phyloP scores from a whole-genome alignment of 108 stramenopile species.

The Schizochytrium sp. region DNA sequence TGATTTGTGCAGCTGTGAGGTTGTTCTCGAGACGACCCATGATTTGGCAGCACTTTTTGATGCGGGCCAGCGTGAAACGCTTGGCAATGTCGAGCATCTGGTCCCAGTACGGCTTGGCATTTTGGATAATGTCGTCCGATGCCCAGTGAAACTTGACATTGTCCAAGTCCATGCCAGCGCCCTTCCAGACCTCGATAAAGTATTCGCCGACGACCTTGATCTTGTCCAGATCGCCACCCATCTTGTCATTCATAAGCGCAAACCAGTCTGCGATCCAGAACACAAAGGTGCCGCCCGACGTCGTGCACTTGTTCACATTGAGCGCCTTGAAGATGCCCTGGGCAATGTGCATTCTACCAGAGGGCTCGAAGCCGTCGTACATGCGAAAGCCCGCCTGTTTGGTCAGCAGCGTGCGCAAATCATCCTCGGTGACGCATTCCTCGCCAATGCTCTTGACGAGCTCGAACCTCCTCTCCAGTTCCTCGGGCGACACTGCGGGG shows the following conservation, averaged over 20 bases:
- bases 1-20: conserved; percentile 86
- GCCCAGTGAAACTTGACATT: conserved; percentile 99
- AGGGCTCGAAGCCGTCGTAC: conserved; percentile 99
- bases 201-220: conserved; percentile 88
- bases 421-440: conserved; percentile 50
- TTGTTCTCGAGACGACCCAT: conserved; percentile 90
- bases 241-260: conserved; percentile 99
- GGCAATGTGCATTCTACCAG: conserved; percentile 99
- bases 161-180: conserved; percentile 89
- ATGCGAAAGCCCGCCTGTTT: conserved; percentile 38
- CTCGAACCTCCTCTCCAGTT: conserved; percentile 2
- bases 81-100: conserved; percentile 93
- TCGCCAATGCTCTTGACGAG: conserved; percentile 48
- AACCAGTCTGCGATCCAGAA: conserved; percentile 99
- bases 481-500: neutral
- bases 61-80: conserved; percentile 78
- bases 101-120: conserved; percentile 63
- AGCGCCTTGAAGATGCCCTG: conserved; percentile 79
- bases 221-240: conserved; percentile 90
- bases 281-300: conserved; percentile 71
- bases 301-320: conserved; percentile 66
- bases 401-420: conserved; percentile 40
- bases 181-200: conserved; percentile 98
- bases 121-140: conserved; percentile 86
- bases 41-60: conserved; percentile 96